These are phyloP conservation scores for Colletotrichum costaricense DNA, from an alignment of 2,329 filamentous ascomycete species.

Conservation along the genomic window DNA sequence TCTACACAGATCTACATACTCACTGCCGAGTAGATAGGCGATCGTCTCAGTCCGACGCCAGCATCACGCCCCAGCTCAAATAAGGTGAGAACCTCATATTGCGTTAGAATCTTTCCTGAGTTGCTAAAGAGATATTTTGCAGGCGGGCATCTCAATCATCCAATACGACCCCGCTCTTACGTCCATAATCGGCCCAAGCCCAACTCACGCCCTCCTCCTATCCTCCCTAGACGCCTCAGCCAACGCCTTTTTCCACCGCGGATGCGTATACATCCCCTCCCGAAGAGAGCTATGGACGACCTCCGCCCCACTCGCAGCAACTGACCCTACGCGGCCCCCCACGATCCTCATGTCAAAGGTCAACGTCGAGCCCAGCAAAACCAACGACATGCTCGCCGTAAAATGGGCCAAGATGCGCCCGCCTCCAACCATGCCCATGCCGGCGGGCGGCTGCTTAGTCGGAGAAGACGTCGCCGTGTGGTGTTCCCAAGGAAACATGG, in stretches of 20 bases:
- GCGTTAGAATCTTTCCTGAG: too few species aligned
- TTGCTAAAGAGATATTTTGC: neutral
- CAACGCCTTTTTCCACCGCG: slow-evolving; percentile 59
- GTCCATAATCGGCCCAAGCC: slow-evolving; percentile 46
- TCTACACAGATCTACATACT: neutral
- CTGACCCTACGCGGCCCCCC: slow-evolving; percentile 50
- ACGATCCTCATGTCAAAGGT: slow-evolving; percentile 58
- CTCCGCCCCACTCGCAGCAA: slow-evolving; percentile 54
- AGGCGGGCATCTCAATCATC: slow-evolving; percentile 44
- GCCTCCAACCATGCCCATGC: slow-evolving; percentile 56
- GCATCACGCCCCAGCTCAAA: neutral
- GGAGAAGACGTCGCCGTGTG: slow-evolving; percentile 56
- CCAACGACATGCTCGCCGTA: slow-evolving; percentile 44
- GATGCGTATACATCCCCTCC: slow-evolving; percentile 53
- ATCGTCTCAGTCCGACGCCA: slow-evolving; percentile 5
- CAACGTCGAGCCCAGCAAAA: slow-evolving; percentile 42
- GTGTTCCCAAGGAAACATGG: slow-evolving; percentile 52
- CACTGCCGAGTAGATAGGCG: slow-evolving; percentile 15
- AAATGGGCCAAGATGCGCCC: slow-evolving; percentile 56
- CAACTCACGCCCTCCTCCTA: slow-evolving; percentile 53
- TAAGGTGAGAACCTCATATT: neutral
- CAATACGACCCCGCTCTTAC: slow-evolving; percentile 51
- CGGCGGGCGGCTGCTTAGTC: slow-evolving; percentile 49
- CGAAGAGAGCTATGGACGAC: slow-evolving; percentile 58
- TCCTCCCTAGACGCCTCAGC: slow-evolving; percentile 51